Conservation (phyloP, 2,329 filamentous ascomycete species). For the Fusarium dimerum region DNA sequence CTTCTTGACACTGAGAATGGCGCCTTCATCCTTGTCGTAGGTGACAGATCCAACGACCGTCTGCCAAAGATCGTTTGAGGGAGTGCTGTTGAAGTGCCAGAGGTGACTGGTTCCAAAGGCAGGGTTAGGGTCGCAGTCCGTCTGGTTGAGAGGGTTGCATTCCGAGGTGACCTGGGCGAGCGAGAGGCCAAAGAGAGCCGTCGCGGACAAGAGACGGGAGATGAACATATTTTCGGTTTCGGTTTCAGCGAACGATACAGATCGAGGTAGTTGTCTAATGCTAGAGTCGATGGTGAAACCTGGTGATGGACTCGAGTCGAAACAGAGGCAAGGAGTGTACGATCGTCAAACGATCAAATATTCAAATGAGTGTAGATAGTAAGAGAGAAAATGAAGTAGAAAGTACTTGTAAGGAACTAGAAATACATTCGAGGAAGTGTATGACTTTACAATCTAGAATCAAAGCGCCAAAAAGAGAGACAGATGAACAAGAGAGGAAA, state of each 20-base stretch:
- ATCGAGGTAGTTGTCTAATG: too few species aligned
- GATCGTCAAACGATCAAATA: conserved; percentile 14
- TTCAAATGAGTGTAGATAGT: conserved; percentile 11
- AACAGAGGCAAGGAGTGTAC: conserved; percentile 19
- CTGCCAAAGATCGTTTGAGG: conserved; percentile 64
- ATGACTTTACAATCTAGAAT: too few species aligned
- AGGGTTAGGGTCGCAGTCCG: conserved; percentile 67
- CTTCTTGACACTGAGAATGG: conserved; percentile 70
- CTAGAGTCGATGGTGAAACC: background rate
- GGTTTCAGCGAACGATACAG: background rate
- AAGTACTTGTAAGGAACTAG: background rate
- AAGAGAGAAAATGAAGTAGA: conserved; percentile 14
- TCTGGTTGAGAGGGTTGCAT: conserved; percentile 75
- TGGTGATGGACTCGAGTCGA: too few species aligned
- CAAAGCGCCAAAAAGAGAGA: background rate
- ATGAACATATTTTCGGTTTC: conserved; percentile 21
- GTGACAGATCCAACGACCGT: conserved; percentile 65
- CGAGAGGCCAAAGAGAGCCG: conserved; percentile 46
- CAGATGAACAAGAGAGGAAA: conserved; percentile 7
- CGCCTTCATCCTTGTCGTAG: conserved; percentile 63
- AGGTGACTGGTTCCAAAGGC: conserved; percentile 67
- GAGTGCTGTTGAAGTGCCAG: conserved; percentile 66
- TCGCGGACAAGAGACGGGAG: conserved; percentile 33
- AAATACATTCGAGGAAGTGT: background rate
- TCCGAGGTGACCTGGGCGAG: conserved; percentile 73